Percentiles rank a stretch among this genome's conserved stretches.
phyloP scores from a whole-genome alignment of 2,329 filamentous ascomycete species.

The Escovopsis sp. region DNA sequence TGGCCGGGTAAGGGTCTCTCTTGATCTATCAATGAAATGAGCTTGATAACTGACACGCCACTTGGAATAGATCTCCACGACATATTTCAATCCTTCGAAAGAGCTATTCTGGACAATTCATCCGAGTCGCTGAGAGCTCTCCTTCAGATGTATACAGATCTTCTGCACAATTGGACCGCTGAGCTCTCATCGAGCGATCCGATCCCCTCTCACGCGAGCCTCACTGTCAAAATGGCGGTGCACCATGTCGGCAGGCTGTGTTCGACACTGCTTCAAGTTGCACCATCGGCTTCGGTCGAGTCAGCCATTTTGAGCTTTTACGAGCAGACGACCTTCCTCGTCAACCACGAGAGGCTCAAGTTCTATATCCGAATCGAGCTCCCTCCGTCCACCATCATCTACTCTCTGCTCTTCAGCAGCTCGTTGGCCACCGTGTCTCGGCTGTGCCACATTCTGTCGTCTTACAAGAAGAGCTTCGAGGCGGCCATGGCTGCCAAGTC shows the following conservation, averaged over 20 bases:
- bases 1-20: conserved; percentile 35
- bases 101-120: conserved; percentile 32
- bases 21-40: too few relatives aligned
- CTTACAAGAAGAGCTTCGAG: conserved; percentile 64
- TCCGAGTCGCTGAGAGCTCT: conserved; percentile 41
- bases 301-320: conserved; percentile 57
- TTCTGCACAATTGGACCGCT: conserved; percentile 48
- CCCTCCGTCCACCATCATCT: conserved; percentile 53
- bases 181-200: conserved; percentile 25
- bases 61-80: conserved; percentile 31
- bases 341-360: conserved; percentile 35
- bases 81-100: conserved; percentile 38
- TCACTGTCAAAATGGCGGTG: conserved; percentile 27
- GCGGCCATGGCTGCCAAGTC: conserved; percentile 35
- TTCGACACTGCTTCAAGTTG: conserved; percentile 44
- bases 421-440: conserved; percentile 51
- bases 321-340: conserved; percentile 42
- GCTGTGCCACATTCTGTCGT: conserved; percentile 52
- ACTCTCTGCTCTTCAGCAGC: conserved; percentile 52
- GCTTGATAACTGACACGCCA: background rate
- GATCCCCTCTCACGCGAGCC: conserved; percentile 21
- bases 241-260: conserved; percentile 39
- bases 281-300: conserved; percentile 26
- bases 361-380: conserved; percentile 49
- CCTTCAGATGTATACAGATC: conserved; percentile 49